Conservation (phyloP, 2,329 filamentous ascomycete genomes). For the Epichloe glyceriae region DNA sequence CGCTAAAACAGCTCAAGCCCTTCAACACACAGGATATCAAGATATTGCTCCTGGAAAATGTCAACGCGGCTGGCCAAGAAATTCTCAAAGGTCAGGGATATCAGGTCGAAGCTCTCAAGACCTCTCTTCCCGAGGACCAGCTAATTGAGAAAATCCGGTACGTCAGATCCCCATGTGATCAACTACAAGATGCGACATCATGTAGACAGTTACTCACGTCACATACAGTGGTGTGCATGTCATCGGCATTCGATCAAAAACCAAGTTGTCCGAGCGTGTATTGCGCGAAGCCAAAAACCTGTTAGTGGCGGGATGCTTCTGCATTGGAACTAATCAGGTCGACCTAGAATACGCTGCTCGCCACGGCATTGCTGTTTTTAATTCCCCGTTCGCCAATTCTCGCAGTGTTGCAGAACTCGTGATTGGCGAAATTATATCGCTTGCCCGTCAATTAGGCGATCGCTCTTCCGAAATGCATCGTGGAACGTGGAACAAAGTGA, state of each 20-base stretch:
- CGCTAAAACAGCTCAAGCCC: constrained; percentile 72
- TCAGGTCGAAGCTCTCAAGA: constrained; percentile 86
- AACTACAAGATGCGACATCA: background rate
- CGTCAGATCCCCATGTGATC: constrained; percentile 18
- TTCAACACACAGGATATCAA: constrained; percentile 96
- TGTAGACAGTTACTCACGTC: constrained; percentile 2
- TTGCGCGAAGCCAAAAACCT: constrained; percentile 84
- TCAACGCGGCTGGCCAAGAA: constrained; percentile 79
- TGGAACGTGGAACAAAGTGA: constrained; percentile 97
- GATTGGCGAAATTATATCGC: constrained; percentile 81
- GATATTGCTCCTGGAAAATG: constrained; percentile 88
- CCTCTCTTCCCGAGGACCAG: constrained; percentile 79
- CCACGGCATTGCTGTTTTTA: constrained; percentile 93
- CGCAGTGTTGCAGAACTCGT: constrained; percentile 93
- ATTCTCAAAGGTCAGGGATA: constrained; percentile 81
- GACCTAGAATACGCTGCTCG: constrained; percentile 71
- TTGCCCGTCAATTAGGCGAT: constrained; percentile 86
- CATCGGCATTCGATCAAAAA: constrained; percentile 96
- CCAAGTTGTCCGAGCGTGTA: constrained; percentile 77
- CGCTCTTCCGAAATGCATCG: constrained; percentile 88
- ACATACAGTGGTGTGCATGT: constrained; percentile 73
- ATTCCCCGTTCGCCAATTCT: constrained; percentile 97
- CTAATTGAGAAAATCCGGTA: constrained; percentile 94
- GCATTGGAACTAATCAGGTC: constrained; percentile 95
- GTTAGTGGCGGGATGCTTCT: constrained; percentile 95